These are phyloP conservation scores for Fusarium sp. DNA, from an alignment of 2,329 filamentous ascomycete species.

Conservation along the genomic window DNA sequence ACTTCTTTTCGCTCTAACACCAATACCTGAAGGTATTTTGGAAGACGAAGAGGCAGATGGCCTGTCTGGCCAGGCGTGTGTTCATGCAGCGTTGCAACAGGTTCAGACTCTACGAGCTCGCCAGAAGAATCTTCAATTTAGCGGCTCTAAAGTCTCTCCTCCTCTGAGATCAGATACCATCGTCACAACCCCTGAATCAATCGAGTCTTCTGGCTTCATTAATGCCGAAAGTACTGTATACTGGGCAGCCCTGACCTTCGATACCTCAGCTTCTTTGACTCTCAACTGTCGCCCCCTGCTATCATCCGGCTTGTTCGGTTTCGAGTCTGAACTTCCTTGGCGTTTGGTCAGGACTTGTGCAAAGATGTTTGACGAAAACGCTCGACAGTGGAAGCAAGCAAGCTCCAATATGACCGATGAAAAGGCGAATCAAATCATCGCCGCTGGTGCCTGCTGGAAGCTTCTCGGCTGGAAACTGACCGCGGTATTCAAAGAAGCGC, in stretches of 20 bases:
- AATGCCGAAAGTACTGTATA: slow-evolving; percentile 54
- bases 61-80: slow-evolving; percentile 53
- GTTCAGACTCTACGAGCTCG: slow-evolving; percentile 54
- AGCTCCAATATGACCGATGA: slow-evolving; percentile 48
- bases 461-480: slow-evolving; percentile 49
- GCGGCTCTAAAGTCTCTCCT: slow-evolving; percentile 53
- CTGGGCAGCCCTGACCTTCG: slow-evolving; percentile 56
- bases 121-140: slow-evolving; percentile 54
- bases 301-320: slow-evolving; percentile 53
- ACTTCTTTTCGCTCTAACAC: slow-evolving; percentile 54
- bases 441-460: slow-evolving; percentile 46
- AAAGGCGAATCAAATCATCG: slow-evolving; percentile 48
- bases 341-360: slow-evolving; percentile 44
- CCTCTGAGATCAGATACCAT: slow-evolving; percentile 35
- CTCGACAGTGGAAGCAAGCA: slow-evolving; percentile 42
- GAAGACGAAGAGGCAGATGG: slow-evolving; percentile 56
- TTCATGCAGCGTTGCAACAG: slow-evolving; percentile 56
- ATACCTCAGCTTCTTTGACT: slow-evolving; percentile 55
- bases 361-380: slow-evolving; percentile 47
- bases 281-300: slow-evolving; percentile 54
- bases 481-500: slow-evolving; percentile 49
- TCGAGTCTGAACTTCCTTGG: slow-evolving; percentile 48
- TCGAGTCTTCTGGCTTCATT: slow-evolving; percentile 50
- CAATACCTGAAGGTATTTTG: slow-evolving; percentile 53
- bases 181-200: slow-evolving; percentile 42